A percentile compares a stretch with the other conserved stretches of the same genome.
phyloP scores from a whole-genome alignment of 1,284 basidiomycete genomes.

The Ganoderma multipileum region DNA sequence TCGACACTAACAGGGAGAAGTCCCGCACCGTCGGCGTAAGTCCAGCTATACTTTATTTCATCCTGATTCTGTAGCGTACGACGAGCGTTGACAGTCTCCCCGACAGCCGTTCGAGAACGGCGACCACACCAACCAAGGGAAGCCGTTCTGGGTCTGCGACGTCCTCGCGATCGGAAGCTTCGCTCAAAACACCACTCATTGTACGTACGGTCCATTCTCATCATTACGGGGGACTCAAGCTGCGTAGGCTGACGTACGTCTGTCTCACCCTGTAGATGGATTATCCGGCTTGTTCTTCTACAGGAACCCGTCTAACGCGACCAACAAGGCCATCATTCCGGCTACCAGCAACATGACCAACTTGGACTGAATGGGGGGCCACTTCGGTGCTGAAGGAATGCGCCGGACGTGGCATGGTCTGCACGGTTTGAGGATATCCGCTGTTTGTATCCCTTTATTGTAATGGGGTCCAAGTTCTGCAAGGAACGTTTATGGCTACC shows the following conservation, averaged over 20 bases:
- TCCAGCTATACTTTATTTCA: background rate
- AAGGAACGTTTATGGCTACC: too few species aligned
- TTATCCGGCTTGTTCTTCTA: slow-evolving; percentile 28
- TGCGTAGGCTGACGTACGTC: too few species aligned
- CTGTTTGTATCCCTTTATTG: too few species aligned
- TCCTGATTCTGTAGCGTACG: background rate
- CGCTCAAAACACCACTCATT: slow-evolving; percentile 6
- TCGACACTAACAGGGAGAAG: slow-evolving; percentile 13
- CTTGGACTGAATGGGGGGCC: background rate
- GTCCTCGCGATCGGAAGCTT: slow-evolving; percentile 25
- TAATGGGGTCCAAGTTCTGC: too few species aligned
- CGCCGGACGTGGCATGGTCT: too few species aligned
- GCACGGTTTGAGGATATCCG: too few species aligned
- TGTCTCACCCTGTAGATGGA: slow-evolving; percentile 8
- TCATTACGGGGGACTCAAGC: background rate
- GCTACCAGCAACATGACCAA: background rate
- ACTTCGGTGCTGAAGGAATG: too few species aligned
- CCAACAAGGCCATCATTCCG: background rate
- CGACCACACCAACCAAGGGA: slow-evolving; percentile 22
- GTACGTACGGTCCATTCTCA: background rate
- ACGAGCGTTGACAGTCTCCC: background rate
- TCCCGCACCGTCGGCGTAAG: slow-evolving; percentile 25
- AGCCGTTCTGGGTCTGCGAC: slow-evolving; percentile 23
- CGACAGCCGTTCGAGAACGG: slow-evolving; percentile 26
- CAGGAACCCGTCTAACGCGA: slow-evolving; percentile 12